Evolutionary conservation across 805 yeast genomes (phyloP).

Genomic region (Candida patagonica): DNA sequence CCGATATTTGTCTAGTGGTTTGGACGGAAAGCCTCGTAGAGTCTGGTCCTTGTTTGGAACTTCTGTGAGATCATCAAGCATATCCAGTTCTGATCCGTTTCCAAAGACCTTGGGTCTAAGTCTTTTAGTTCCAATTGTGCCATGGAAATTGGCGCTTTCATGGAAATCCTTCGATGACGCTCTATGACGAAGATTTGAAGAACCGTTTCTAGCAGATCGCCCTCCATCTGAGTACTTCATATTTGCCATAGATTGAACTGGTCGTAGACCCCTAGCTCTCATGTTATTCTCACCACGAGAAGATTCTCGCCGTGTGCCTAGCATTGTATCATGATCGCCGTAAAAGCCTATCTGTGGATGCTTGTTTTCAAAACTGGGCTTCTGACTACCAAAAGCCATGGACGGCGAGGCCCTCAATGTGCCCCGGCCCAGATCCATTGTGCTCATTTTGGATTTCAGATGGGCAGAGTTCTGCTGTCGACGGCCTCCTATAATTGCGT

Average conservation of each 20-base stretch:
- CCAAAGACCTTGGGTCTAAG: constrained; percentile 10
- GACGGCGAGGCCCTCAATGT: background rate
- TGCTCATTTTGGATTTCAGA: no score
- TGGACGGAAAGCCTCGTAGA: constrained; percentile 1
- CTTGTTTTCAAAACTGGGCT: background rate
- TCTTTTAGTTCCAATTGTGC: constrained; percentile 1
- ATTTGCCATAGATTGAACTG: constrained; percentile 17
- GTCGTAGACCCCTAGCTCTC: constrained; percentile 8
- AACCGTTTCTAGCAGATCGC: constrained; percentile 1
- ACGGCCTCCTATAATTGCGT: constrained; percentile 1
- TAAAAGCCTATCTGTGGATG: no score
- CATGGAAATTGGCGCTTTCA: constrained; percentile 2
- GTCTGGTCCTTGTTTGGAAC: constrained; percentile 1
- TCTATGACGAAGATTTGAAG: constrained; percentile 1
- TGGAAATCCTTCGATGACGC: constrained; percentile 5
- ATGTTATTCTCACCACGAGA: background rate
- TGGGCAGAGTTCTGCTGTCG: background rate
- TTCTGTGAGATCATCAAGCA: constrained; percentile 18
- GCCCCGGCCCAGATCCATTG: background rate
- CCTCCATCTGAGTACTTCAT: constrained; percentile 4
- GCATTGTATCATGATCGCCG: no score
- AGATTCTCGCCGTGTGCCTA: no score
- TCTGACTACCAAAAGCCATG: background rate
- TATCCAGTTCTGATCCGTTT: constrained; percentile 23
- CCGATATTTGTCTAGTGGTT: constrained; percentile 10